Base-by-base conservation (phyloP, 2,329 filamentous ascomycete species). In the Rugonectria rugulosa region DNA sequence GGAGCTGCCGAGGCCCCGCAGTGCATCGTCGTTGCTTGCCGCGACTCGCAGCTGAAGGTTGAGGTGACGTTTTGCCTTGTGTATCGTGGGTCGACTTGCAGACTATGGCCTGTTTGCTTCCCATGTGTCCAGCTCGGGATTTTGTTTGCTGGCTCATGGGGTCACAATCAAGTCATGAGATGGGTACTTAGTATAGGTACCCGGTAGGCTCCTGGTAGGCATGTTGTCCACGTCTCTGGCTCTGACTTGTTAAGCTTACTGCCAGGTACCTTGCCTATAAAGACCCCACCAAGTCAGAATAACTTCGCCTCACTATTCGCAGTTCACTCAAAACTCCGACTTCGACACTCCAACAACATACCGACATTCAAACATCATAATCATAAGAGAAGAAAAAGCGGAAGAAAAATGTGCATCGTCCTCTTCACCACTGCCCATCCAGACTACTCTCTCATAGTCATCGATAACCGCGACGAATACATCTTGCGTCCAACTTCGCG, bases 401-500 rank as follows among this genome's bases (percentile, higher is more conserved):
- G 4, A 12, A 34, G 45, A 50, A 60, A 17, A 21, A 93, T 93
- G 90, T 93, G 90, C 71, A 92, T 93, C 75, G 87, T 86, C 43
- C 78, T 93, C 40, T 77, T 91, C 55, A 91, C 89, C 21, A 93
- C 89, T 15, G 82, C 88, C 40, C 90, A 93, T 69, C 90, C 90
- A 9, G 79, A 83, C 62, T 93, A 93, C 73, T 82, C 88, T 21
- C 80, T 93, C 57, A 89, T 94, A 65, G 76, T 91, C 57, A 79
- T 92, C 69, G 86, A 92, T 75, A 94, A 94, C 72, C 84, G 90
- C 65, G 90, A 94, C 77, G 89, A 88, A 70, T 88, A 83, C 73
- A 84, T 88, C 60, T 78, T 87, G 12, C 80, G 86, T 23, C 86
- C 86, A 4, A 88, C 86, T 2, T 86, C 82, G 47, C 77, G 82